A percentile compares a stretch with the other conserved stretches of the same genome.
phyloP scores from a whole-genome alignment of 2,329 filamentous ascomycete species.

The Talaromyces sp. region DNA sequence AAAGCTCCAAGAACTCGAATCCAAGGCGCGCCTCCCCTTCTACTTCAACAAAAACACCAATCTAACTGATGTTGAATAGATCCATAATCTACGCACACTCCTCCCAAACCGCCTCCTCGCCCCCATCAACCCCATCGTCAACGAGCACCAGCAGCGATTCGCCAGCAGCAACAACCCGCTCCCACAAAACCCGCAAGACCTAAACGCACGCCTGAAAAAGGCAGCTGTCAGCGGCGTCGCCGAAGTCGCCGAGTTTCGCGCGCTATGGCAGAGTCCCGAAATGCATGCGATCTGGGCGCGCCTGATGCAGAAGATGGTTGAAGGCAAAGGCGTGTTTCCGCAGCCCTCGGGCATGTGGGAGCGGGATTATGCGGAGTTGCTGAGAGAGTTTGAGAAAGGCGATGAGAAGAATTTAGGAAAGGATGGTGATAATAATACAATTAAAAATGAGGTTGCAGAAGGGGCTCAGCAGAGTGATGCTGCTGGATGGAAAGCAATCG shows the following conservation, averaged over 20 bases:
- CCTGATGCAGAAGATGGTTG: constrained; percentile 30
- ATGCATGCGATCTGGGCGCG: constrained; percentile 35
- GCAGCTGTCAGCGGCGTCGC: constrained; percentile 30
- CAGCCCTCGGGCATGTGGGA: constrained; percentile 37
- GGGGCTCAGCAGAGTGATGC: neutral
- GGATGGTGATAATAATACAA: neutral
- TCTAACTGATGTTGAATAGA: constrained; percentile 20
- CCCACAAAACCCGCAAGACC: constrained; percentile 29
- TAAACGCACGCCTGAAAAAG: constrained; percentile 31
- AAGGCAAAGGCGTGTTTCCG: constrained; percentile 30
- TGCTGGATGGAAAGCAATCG: constrained; percentile 26
- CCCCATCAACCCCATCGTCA: constrained; percentile 34
- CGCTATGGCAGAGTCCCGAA: constrained; percentile 36
- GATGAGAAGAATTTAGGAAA: constrained; percentile 22
- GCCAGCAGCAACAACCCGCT: constrained; percentile 12
- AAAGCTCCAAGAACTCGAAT: constrained; percentile 36
- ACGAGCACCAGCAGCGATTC: constrained; percentile 20
- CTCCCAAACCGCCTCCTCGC: constrained; percentile 37
- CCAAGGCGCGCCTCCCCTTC: constrained; percentile 12
- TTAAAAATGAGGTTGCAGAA: neutral
- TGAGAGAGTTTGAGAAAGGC: constrained; percentile 25
- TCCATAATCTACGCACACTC: constrained; percentile 38
- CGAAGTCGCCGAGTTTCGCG: constrained; percentile 35
- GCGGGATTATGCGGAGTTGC: constrained; percentile 33
- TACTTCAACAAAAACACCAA: neutral